Percentiles rank a stretch among this genome's conserved stretches.
Conservation (phyloP, 2,329 filamentous ascomycete genomes). For the Lasiodiplodia sp. region DNA sequence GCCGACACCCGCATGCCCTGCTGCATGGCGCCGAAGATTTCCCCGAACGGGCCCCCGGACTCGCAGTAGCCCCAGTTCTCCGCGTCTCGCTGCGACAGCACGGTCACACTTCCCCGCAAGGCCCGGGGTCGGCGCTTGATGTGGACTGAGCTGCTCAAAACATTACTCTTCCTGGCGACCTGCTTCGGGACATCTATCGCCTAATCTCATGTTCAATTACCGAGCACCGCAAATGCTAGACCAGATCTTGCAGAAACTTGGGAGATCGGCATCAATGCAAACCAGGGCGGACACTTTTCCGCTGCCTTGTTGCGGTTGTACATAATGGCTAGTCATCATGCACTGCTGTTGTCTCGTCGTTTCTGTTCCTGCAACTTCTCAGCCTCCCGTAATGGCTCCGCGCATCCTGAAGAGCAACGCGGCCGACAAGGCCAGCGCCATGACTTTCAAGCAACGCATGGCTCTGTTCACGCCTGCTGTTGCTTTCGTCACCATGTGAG, state of each 20-base stretch:
- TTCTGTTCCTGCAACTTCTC: neutral
- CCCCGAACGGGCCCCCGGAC: conserved; percentile 19
- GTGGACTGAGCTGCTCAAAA: conserved; percentile 15
- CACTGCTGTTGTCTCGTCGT: neutral
- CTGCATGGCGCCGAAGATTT: conserved; percentile 17
- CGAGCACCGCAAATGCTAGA: conserved; percentile 1
- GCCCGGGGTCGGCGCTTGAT: conserved; percentile 11
- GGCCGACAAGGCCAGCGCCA: conserved; percentile 15
- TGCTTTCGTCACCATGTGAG: conserved; percentile 26
- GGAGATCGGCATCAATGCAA: neutral
- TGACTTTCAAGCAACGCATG: conserved; percentile 17
- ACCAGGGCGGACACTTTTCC: conserved; percentile 13
- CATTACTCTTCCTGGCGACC: neutral
- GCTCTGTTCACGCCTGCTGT: conserved; percentile 24
- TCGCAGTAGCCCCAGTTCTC: conserved; percentile 20
- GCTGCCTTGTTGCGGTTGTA: neutral
- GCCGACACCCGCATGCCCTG: conserved; percentile 2
- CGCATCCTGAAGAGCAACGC: conserved; percentile 3
- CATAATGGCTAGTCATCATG: conserved; percentile 13
- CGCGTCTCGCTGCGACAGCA: conserved; percentile 7
- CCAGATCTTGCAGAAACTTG: neutral
- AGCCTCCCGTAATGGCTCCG: neutral
- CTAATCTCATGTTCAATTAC: conserved; percentile 10
- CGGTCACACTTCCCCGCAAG: conserved; percentile 21
- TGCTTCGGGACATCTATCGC: conserved; percentile 27